These are phyloP conservation scores for Cadophora gregata DNA, from an alignment of 2,329 filamentous ascomycete genomes.

Conservation along the genomic window DNA sequence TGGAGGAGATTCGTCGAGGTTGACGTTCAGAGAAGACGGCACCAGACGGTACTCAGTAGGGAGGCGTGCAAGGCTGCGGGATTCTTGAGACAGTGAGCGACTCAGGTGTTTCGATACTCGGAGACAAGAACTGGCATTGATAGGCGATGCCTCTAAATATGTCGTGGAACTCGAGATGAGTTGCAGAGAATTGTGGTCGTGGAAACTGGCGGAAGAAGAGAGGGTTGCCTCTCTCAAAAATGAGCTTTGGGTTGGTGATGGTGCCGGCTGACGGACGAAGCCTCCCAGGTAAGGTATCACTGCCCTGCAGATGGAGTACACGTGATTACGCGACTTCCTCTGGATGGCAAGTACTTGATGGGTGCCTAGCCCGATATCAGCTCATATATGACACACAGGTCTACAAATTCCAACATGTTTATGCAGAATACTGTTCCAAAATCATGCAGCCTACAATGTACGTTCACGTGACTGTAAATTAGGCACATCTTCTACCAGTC, in stretches of 20 bases:
- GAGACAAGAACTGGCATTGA: conserved; percentile 3
- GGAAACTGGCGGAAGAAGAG: not conserved
- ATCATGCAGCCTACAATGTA: too few relatives aligned
- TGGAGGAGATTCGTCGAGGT: conserved; percentile 36
- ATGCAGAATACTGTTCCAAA: too few relatives aligned
- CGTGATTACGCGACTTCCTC: too few relatives aligned
- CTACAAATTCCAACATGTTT: too few relatives aligned
- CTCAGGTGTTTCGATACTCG: conserved; percentile 20
- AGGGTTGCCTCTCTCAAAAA: not conserved
- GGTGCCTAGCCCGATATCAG: too few relatives aligned
- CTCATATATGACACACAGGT: too few relatives aligned
- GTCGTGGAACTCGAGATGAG: not conserved
- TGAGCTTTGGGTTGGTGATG: not conserved
- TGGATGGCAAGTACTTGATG: too few relatives aligned
- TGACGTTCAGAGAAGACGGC: conserved; percentile 33
- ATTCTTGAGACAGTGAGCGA: conserved; percentile 18
- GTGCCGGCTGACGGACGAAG: conserved; percentile 15
- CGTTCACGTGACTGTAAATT: too few relatives aligned
- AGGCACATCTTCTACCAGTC: too few relatives aligned
- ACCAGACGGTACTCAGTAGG: conserved; percentile 35
- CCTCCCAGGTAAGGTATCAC: conserved; percentile 8
- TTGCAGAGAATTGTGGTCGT: conserved; percentile 3
- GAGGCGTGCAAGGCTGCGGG: conserved; percentile 41
- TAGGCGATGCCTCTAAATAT: not conserved
- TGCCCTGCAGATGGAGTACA: not conserved